Conservation (phyloP, 2,329 filamentous ascomycete genomes). For the Elsinoe necatrix region DNA sequence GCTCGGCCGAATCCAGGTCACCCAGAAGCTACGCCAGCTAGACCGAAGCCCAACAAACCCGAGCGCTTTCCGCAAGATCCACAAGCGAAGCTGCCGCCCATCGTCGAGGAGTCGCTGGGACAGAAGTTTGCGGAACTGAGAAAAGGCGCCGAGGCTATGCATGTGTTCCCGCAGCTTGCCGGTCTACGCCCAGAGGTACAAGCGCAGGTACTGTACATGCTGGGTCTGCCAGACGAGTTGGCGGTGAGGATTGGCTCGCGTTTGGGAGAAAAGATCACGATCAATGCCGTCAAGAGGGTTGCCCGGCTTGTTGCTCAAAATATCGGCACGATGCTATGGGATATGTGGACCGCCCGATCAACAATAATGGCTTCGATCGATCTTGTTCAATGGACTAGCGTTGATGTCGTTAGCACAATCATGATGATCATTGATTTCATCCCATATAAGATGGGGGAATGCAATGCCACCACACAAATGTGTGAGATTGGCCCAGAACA, state of each 20-base stretch:
- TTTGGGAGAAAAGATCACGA: not conserved
- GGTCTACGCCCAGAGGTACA: conserved; percentile 17
- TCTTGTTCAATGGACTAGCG: not conserved
- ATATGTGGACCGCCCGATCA: not conserved
- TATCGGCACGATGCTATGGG: not conserved
- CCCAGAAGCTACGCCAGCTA: not conserved
- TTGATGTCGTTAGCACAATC: not conserved
- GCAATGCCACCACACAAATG: not conserved
- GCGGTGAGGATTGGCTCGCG: not conserved
- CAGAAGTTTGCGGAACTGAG: not conserved
- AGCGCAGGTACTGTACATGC: not conserved
- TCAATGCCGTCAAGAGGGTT: not conserved
- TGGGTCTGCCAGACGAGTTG: not conserved
- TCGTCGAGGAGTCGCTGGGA: not conserved
- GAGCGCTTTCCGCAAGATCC: not conserved
- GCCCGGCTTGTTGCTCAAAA: not conserved
- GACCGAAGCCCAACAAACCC: not conserved
- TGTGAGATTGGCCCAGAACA: not conserved
- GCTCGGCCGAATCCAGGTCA: no score
- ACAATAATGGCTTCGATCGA: not conserved
- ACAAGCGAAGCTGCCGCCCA: not conserved
- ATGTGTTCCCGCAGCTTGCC: conserved; percentile 11
- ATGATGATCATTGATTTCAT: conserved; percentile 7
- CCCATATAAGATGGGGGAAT: not conserved
- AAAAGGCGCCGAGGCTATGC: not conserved